These are phyloP conservation scores for Penicillium goetzii DNA, from an alignment of 495 filamentous ascomycete genomes.

Conservation along the genomic window DNA sequence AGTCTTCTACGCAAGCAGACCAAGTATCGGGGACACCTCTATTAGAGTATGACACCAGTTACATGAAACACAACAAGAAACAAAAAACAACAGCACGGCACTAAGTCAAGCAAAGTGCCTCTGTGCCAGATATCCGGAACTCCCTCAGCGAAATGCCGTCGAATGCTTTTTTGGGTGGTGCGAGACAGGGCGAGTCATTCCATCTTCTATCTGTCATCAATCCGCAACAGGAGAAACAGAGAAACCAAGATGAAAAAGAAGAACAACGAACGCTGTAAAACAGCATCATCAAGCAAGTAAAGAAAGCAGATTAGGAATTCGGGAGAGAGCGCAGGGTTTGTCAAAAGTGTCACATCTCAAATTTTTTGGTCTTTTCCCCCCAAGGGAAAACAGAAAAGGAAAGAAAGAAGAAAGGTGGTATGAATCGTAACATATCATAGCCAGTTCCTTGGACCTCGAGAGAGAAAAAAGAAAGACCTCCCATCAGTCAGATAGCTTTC, in stretches of 20 bases:
- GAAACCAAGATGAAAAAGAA: slow-evolving; percentile 8
- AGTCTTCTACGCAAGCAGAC: background rate
- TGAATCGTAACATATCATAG: slow-evolving; percentile 34
- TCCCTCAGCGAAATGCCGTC: slow-evolving; percentile 53
- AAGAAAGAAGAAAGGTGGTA: slow-evolving; percentile 15
- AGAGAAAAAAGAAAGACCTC: background rate
- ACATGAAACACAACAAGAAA: slow-evolving; percentile 29
- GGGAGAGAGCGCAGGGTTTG: slow-evolving; percentile 10
- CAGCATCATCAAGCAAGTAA: slow-evolving; percentile 22
- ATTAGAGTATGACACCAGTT: slow-evolving; percentile 29
- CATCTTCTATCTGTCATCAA: slow-evolving; percentile 41
- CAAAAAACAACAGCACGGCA: slow-evolving; percentile 37
- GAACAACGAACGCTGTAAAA: slow-evolving; percentile 19
- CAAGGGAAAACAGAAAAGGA: slow-evolving; percentile 5
- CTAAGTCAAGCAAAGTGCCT: slow-evolving; percentile 52
- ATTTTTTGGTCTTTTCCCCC: slow-evolving; percentile 16
- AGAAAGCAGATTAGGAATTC: slow-evolving; percentile 20
- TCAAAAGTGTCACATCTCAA: slow-evolving; percentile 31
- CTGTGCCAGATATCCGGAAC: slow-evolving; percentile 85
- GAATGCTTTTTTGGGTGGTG: slow-evolving; percentile 30
- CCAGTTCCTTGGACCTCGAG: slow-evolving; percentile 3
- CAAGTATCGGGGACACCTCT: slow-evolving; percentile 25
- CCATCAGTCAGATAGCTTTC: slow-evolving; percentile 6
- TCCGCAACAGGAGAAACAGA: slow-evolving; percentile 15
- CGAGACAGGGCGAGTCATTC: slow-evolving; percentile 27